Evolutionary conservation across 2,329 filamentous ascomycete genomes (phyloP), one percentile per base, ranked within the genome.

Genomic region (Fusarium floridanum): DNA sequence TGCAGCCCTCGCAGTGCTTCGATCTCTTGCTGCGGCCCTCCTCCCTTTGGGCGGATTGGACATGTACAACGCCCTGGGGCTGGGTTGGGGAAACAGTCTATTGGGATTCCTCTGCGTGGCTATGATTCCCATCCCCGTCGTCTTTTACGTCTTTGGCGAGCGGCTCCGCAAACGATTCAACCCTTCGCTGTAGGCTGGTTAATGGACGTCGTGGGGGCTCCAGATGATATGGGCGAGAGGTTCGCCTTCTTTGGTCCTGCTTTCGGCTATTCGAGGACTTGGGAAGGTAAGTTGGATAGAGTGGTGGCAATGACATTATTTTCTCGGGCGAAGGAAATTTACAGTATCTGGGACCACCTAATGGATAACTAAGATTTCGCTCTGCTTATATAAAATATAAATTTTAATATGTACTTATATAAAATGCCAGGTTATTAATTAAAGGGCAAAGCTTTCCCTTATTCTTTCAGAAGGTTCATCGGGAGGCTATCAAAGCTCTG

Each of bases 1-100:
- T 12, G 73, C 73, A 7, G 71, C 71, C 10, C 68, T 65, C 14
- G 72, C 72, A 9, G 66, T 74, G 29, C 48, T 72, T 20, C 67
- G 72, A 66, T 91, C 89, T 8, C 91, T 93, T 75, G 92, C 91
- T 36, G 90, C 89, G 1, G 90, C 87, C 0, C 93, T 94, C 80
- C 92, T 64, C 20, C 61, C 61, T 5, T 20, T 64, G 12, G 61
- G 41, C 39, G 61, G 61, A 17, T 37, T 64, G 27, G 43, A 64
- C 43, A 53, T 64, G 61, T 64, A 64, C 24, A 48, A 64, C n/a
- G 61, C 61, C 11, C 61, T 64, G 6, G 61, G 61, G 16, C 50
- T 64, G 22, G 61, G 61, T 37, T 64, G 61, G 61, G 61, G 61
- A 55, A 64, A 64, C 43, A 64, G 61, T 41, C 41, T 64, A 27